phyloP scores from a whole-genome alignment of 345 rosid species.

The Syzygium grande region DNA sequence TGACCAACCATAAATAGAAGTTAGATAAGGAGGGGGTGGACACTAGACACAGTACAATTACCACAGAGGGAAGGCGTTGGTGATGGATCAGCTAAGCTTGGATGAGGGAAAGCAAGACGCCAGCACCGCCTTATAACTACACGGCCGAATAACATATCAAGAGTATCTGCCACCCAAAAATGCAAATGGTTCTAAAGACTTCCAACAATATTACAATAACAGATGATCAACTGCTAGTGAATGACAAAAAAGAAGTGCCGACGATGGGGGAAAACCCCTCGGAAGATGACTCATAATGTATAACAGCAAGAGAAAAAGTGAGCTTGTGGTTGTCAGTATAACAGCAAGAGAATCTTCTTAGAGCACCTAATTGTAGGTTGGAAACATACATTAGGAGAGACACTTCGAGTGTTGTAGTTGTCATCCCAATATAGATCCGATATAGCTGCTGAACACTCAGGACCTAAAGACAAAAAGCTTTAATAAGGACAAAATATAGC shows the following conservation, averaged over 20 bases:
- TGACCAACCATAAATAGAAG: neutral
- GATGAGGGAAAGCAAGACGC: neutral
- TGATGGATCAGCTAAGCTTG: neutral
- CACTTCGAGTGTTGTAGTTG: slow-evolving; percentile 39
- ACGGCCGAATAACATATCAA: neutral
- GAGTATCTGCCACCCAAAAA: neutral
- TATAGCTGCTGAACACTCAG: slow-evolving; percentile 79
- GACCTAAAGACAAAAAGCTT: slow-evolving; percentile 27
- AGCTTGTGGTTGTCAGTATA: neutral
- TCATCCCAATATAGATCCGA: slow-evolving; percentile 66
- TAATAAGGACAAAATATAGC: neutral
- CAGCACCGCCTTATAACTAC: neutral
- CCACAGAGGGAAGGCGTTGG: neutral
- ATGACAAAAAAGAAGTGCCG: neutral
- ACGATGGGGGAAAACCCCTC: neutral
- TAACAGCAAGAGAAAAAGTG: neutral
- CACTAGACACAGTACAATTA: neutral
- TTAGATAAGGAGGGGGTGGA: neutral
- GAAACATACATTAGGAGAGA: slow-evolving; percentile 53
- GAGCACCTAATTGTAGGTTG: neutral
- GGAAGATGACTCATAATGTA: neutral
- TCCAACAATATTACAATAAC: neutral
- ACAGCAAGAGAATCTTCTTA: neutral
- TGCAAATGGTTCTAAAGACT: neutral
- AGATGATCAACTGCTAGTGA: neutral